A percentile compares a stretch with the other conserved stretches of the same genome.
Conservation (phyloP, 1,139 yeast genomes). For the Magnusiomyces tetraspermus region DNA sequence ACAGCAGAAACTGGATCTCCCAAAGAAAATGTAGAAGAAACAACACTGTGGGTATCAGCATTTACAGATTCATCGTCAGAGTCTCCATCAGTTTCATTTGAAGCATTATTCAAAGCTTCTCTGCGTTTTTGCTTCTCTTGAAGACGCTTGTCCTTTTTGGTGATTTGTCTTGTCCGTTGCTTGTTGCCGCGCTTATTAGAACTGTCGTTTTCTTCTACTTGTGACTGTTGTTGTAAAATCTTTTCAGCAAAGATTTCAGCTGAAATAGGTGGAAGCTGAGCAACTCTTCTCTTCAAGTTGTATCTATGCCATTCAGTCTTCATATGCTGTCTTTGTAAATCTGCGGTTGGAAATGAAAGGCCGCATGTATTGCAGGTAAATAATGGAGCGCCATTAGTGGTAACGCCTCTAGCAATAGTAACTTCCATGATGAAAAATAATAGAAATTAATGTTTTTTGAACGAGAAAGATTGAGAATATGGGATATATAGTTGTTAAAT, state of each 20-base stretch:
- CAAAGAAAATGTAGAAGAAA: constrained; percentile 54
- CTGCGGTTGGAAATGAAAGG: constrained; percentile 65
- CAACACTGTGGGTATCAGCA: constrained; percentile 33
- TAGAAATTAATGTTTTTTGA: neutral
- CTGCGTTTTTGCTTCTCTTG: constrained; percentile 28
- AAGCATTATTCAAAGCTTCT: constrained; percentile 16
- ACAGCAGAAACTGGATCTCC: constrained; percentile 43
- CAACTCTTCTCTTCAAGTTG: constrained; percentile 85
- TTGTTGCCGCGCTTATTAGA: constrained; percentile 12
- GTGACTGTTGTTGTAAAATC: constrained; percentile 39
- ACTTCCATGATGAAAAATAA: constrained; percentile 16
- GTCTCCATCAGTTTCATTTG: constrained; percentile 9
- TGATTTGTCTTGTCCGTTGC: constrained; percentile 27
- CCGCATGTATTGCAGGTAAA: constrained; percentile 83
- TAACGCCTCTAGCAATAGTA: constrained; percentile 14
- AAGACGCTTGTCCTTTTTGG: constrained; percentile 32
- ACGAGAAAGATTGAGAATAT: neutral
- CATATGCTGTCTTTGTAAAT: constrained; percentile 84
- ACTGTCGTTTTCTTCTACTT: constrained; percentile 1
- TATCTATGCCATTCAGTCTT: constrained; percentile 94
- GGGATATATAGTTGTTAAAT: neutral
- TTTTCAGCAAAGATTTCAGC: constrained; percentile 79
- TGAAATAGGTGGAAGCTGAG: constrained; percentile 66
- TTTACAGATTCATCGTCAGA: constrained; percentile 12
- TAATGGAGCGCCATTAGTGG: constrained; percentile 19